phyloP scores from a whole-genome alignment of 2,329 filamentous ascomycete species.

The Alternaria sp. region DNA sequence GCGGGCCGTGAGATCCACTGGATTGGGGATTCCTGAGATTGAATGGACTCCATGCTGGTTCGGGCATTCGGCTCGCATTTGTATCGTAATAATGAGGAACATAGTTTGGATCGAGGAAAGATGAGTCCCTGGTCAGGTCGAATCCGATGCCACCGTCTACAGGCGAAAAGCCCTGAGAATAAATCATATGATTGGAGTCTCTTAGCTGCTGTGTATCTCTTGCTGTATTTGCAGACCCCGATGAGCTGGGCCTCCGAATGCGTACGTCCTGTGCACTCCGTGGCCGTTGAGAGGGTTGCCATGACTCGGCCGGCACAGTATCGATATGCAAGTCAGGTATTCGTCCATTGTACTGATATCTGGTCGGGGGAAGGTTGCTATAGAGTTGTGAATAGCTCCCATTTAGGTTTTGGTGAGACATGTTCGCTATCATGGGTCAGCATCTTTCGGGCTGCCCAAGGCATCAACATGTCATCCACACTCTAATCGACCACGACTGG shows the following conservation, averaged over 20 bases:
- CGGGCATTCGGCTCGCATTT: conserved; percentile 25
- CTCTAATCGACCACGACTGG: background rate
- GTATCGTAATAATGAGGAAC: conserved; percentile 13
- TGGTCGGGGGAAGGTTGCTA: conserved; percentile 24
- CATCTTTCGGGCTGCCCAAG: conserved; percentile 21
- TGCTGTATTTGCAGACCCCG: conserved; percentile 21
- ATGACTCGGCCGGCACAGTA: conserved; percentile 26
- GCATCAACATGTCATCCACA: conserved; percentile 10
- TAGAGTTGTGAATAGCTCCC: conserved; percentile 23
- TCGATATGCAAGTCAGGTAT: conserved; percentile 20
- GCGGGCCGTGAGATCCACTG: conserved; percentile 8
- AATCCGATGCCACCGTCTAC: conserved; percentile 15
- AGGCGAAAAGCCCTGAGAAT: conserved; percentile 18
- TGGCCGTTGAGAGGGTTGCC: conserved; percentile 22
- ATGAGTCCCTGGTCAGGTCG: conserved; percentile 18
- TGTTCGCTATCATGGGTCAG: conserved; percentile 39
- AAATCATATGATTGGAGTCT: conserved; percentile 6
- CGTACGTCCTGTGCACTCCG: conserved; percentile 20
- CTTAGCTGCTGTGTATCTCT: conserved; percentile 21
- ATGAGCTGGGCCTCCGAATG: conserved; percentile 28
- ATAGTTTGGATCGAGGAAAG: conserved; percentile 24
- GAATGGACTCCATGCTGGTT: conserved; percentile 42
- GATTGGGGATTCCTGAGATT: conserved; percentile 26
- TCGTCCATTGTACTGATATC: conserved; percentile 17
- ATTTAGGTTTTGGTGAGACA: conserved; percentile 39